A percentile compares a stretch with the other conserved stretches of the same genome.
Evolutionary conservation across 139 green algal species (phyloP).

Genomic region (Auxenochlorella pyrenoidosa): DNA sequence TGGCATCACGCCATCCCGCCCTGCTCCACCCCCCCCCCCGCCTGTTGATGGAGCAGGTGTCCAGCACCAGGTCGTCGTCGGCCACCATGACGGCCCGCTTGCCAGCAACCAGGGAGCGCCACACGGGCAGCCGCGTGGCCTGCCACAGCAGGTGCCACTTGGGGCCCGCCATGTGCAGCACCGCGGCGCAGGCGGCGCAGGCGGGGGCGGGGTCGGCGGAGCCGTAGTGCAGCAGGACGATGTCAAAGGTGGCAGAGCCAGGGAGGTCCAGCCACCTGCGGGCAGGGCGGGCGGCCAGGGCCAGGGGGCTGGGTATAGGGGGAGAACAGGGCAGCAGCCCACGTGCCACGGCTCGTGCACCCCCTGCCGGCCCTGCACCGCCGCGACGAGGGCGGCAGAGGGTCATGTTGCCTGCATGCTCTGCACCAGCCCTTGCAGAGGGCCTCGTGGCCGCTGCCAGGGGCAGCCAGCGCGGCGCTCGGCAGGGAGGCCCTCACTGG

Average conservation of each 20-base stretch:
- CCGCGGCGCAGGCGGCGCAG: constrained; percentile 10
- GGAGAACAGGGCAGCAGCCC: no score
- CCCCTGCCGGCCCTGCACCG: no score
- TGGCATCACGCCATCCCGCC: no score
- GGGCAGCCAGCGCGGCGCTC: no score
- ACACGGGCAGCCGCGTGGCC: background rate
- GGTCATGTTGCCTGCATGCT: no score
- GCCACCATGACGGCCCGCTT: constrained; percentile 43
- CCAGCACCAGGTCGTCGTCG: constrained; percentile 39
- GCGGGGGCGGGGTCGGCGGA: background rate
- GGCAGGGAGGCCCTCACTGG: no score
- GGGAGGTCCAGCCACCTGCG: constrained; percentile 15
- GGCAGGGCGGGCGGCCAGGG: background rate
- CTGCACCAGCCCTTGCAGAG: no score
- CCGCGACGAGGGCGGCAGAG: no score
- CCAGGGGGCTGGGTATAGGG: background rate
- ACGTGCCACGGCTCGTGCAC: no score
- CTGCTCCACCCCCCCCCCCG: background rate
- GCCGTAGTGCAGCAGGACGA: constrained; percentile 41
- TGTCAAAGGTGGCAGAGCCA: constrained; percentile 32
- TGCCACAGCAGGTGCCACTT: constrained; percentile 44
- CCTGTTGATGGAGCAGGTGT: constrained; percentile 46
- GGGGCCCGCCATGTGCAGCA: background rate
- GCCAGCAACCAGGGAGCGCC: background rate
- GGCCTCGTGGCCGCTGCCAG: no score